Evolutionary conservation across 2,329 filamentous ascomycete genomes (phyloP), one percentile per base, ranked within the genome.

Genomic region (Decorospora gaudefroyi): DNA sequence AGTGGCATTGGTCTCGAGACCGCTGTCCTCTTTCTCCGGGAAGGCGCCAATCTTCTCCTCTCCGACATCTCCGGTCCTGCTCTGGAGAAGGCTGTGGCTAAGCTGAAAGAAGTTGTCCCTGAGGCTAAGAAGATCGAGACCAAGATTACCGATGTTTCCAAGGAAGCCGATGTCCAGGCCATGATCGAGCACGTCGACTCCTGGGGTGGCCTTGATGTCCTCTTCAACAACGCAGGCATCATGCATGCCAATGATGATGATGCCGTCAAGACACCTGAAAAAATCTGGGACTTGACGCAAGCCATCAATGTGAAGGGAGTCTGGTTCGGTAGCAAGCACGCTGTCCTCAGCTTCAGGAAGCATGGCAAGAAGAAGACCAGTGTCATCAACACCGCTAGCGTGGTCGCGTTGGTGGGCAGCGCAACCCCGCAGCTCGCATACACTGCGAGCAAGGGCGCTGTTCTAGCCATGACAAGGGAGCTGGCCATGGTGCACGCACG

Each of bases 201-300:
- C 44, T 95, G 88, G 87, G 91, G 91, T 65, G 91, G 91, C 30
- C 74, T 93, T 3, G 91, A 96, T 69, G 78, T 96, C 66, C 88
- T 96, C 62, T 96, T 96, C 84, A 96, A 96, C 83, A 96, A 96
- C 71, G 91, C 91, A 16, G 91, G 91, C 42, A 96, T 96, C 72
- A 96, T 96, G 91, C 91, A 96, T 75, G 85, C 83, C 33, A 78
- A 86, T 45, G 75, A 78, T 50, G 75, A 73, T 25, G 68, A 72
- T 70, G 90, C 91, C 34, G 76, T 95, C 68, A 82, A 86, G 69
- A 96, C 90, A 1, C 85, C 88, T 36, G 90, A 96, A 76, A 84
- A 83, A 62, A 91, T 96, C 76, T 96, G 91, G 91, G 90, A 96
- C 64, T 76, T 95, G 57, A 96, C 91, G 4, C 90, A 95, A 51